These are phyloP conservation scores for Calonectria pteridis DNA, from an alignment of 2,329 filamentous ascomycete species.

Conservation along the genomic window DNA sequence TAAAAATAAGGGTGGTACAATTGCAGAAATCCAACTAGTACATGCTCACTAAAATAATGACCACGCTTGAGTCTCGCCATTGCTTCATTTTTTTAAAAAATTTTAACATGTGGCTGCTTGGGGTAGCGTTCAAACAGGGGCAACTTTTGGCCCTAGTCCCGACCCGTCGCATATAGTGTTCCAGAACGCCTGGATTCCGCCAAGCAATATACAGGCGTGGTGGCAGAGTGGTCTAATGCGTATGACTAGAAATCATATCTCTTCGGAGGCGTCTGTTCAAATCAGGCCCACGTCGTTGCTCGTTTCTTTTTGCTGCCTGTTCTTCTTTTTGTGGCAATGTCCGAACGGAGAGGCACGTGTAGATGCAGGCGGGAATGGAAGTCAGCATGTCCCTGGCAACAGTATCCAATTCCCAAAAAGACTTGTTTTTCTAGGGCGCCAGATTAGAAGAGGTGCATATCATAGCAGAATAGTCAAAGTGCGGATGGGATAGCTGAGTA, in stretches of 20 bases:
- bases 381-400: background rate
- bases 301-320: background rate
- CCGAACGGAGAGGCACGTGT: background rate
- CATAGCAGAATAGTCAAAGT: background rate
- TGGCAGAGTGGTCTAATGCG: constrained; percentile 12
- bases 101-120: background rate
- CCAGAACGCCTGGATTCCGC: background rate
- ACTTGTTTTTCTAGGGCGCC: background rate
- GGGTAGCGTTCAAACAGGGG: background rate
- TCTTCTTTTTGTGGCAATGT: background rate
- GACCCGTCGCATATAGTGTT: background rate
- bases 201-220: background rate
- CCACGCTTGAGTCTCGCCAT: background rate
- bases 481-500: background rate
- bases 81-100: background rate
- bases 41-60: background rate
- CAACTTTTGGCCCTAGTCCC: background rate
- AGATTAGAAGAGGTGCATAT: background rate
- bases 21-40: background rate
- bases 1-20: background rate
- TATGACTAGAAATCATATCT: constrained; percentile 13
- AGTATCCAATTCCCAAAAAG: background rate
- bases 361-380: background rate
- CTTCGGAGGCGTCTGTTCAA: constrained; percentile 7
- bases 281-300: constrained; percentile 2